Evolutionary conservation across 2,329 filamentous ascomycete genomes (phyloP), one percentile per base, ranked within the genome.

Genomic region (Colletotrichum sp.): DNA sequence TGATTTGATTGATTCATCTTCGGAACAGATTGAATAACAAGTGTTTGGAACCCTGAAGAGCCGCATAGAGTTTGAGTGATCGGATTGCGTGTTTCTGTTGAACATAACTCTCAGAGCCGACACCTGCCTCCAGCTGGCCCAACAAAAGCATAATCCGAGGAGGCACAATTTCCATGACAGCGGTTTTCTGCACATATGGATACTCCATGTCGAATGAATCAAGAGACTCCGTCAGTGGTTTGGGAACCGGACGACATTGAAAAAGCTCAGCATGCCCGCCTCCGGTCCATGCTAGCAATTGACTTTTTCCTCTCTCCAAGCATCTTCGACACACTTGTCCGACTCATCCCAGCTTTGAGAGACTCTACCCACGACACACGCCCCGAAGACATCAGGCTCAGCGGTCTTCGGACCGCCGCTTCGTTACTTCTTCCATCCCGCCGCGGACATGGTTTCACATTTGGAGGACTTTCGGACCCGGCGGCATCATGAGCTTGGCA

Each of bases 401-500:
- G 57, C 68, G 68, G 57, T 15, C 44, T 70, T 70, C 57, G 68
- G 68, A 63, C 57, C 57, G 36, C 19, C 36, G 34, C 36, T 52
- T 52, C 68, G 57, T 34, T 27, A 52, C 52, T n/a, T 34, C 39
- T 59, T 59, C 25, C 15, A 30, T 69, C 59, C 49, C 39, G 64
- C 57, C 71, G 66, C 70, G 34, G 34, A 25, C 70, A 39, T 32
- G 27, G 57, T 76, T 76, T 73, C 73, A 76, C 30, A 52, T 65
- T 59, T 29, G 11, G 13, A 69, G 36, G 59, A 30, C 64, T 61
- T 69, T 52, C 64, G 64, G 64, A 65, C 64, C n/a, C 70, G 55
- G 70, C 70, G 65, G 70, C 70, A 69, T 65, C 59, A 65, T 15
- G 39, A 65, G 61, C 74, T 76, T 65, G 70, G 74, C 64, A 49